Conservation (phyloP, 2,329 filamentous ascomycete species). For the Hypomyces rosellus region DNA sequence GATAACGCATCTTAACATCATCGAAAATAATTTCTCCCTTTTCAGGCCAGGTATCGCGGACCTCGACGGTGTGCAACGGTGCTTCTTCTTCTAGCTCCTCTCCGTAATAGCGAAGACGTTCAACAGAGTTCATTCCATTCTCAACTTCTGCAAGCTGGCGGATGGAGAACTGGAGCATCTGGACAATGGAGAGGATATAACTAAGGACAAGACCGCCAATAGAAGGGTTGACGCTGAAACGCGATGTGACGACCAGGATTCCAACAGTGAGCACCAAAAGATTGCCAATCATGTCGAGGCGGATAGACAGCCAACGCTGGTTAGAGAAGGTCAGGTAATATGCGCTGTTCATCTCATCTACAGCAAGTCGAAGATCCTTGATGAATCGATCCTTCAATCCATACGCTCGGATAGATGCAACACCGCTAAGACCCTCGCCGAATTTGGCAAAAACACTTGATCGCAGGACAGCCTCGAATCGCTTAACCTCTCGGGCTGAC, state of each 20-base stretch:
- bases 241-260: slow-evolving; percentile 85
- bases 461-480: slow-evolving; percentile 83
- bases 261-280: slow-evolving; percentile 80
- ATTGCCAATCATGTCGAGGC: slow-evolving; percentile 79
- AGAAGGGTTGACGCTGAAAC: slow-evolving; percentile 77
- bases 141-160: slow-evolving; percentile 92
- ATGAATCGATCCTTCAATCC: slow-evolving; percentile 73
- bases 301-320: slow-evolving; percentile 84
- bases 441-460: slow-evolving; percentile 89
- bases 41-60: slow-evolving; percentile 75
- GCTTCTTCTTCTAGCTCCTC: slow-evolving; percentile 83
- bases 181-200: slow-evolving; percentile 88
- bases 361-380: slow-evolving; percentile 58
- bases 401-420: slow-evolving; percentile 83
- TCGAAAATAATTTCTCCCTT: slow-evolving; percentile 74
- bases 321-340: slow-evolving; percentile 96
- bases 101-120: slow-evolving; percentile 86
- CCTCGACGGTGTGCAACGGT: slow-evolving; percentile 67
- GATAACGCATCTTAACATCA: slow-evolving; percentile 73
- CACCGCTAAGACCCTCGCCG: slow-evolving; percentile 77
- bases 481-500: slow-evolving; percentile 89
- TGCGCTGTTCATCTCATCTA: slow-evolving; percentile 88
- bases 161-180: slow-evolving; percentile 94
- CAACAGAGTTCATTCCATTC: slow-evolving; percentile 96
- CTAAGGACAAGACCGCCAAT: slow-evolving; percentile 84